A percentile compares a stretch with the other conserved stretches of the same genome.
phyloP scores from a whole-genome alignment of 169 alveolate species.

The Miamiensis avidus region DNA sequence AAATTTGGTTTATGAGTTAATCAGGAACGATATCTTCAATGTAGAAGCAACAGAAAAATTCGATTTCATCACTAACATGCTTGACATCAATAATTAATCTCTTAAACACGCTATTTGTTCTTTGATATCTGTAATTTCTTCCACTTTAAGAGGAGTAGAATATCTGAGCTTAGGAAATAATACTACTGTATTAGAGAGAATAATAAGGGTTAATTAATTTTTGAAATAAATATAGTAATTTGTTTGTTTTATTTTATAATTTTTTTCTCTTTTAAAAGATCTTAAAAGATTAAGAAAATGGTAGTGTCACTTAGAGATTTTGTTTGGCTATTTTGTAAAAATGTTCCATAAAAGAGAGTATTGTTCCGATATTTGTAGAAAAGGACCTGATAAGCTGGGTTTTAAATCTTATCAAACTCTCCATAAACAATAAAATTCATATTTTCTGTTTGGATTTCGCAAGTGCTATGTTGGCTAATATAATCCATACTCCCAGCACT shows the following conservation, averaged over 20 bases:
- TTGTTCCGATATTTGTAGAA: conserved; percentile 69
- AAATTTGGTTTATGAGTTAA: conserved; percentile 77
- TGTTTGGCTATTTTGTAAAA: conserved; percentile 85
- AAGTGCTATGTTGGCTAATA: conserved; percentile 79
- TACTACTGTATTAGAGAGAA: conserved; percentile 66
- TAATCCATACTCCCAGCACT: conserved; percentile 71
- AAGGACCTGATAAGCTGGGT: conserved; percentile 73
- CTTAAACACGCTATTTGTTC: conserved; percentile 84
- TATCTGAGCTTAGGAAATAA: conserved; percentile 69
- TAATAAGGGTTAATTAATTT: conserved; percentile 50
- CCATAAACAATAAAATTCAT: conserved; percentile 58
- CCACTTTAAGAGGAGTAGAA: conserved; percentile 82
- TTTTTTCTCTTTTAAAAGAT: conserved; percentile 29
- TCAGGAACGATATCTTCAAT: conserved; percentile 79
- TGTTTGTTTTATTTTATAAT: not conserved
- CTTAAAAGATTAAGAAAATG: conserved; percentile 83
- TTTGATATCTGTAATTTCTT: conserved; percentile 70
- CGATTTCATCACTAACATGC: conserved; percentile 64
- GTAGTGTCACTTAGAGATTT: conserved; percentile 83
- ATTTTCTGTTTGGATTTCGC: conserved; percentile 78
- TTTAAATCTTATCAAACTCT: conserved; percentile 63
- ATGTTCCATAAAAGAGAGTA: conserved; percentile 79
- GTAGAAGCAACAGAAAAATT: conserved; percentile 68
- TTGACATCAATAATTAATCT: conserved; percentile 69
- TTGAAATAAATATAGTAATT: not conserved